These are phyloP conservation scores for Gnomoniopsis sp. DNA, from an alignment of 2,329 filamentous ascomycete genomes.

Conservation along the genomic window DNA sequence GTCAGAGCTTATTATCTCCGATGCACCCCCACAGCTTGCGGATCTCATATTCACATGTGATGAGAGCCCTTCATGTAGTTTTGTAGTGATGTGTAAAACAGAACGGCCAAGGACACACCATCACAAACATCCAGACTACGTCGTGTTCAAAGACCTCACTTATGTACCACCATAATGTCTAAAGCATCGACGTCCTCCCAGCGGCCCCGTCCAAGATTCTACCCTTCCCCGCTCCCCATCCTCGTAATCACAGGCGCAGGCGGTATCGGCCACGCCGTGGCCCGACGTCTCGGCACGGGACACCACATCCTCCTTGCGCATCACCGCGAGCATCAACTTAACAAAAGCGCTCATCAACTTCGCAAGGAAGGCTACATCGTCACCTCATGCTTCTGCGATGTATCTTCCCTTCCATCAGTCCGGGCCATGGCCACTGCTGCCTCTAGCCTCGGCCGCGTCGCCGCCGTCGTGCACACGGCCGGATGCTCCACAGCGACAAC, in stretches of 20 bases:
- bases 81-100: too few relatives aligned
- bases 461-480: neutral
- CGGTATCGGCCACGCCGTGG: neutral
- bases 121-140: too few relatives aligned
- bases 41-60: too few relatives aligned
- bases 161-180: too few relatives aligned
- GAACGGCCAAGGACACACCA: too few relatives aligned
- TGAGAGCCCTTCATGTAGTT: too few relatives aligned
- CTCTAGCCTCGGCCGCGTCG: neutral
- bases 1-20: too few relatives aligned
- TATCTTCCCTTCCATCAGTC: neutral
- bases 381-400: neutral
- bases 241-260: neutral
- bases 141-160: too few relatives aligned
- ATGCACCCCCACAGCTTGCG: too few relatives aligned
- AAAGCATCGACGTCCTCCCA: too few relatives aligned
- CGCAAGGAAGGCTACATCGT: neutral
- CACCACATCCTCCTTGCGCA: neutral
- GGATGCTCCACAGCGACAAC: neutral
- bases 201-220: neutral
- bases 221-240: neutral
- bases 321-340: neutral
- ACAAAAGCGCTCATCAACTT: neutral
- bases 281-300: neutral
- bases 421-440: neutral